phyloP scores from a whole-genome alignment of 2,329 filamentous ascomycete genomes.

The Pestalotiopsis sp. region DNA sequence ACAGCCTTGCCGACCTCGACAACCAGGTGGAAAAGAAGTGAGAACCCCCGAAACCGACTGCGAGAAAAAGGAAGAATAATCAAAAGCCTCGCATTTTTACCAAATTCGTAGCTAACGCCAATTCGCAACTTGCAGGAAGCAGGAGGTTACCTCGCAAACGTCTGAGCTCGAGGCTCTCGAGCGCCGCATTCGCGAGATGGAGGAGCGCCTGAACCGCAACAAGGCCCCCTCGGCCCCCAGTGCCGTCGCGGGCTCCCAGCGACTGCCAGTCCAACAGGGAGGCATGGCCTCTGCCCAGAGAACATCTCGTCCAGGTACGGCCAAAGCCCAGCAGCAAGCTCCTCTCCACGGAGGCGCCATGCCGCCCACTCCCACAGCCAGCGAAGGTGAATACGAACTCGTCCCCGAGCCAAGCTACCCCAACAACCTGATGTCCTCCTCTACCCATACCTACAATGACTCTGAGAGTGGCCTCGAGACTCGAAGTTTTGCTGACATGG shows the following conservation, averaged over 20 bases:
- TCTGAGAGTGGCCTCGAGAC: conserved; percentile 31
- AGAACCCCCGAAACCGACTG: conserved; percentile 32
- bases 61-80: neutral
- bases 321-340: conserved; percentile 47
- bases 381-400: conserved; percentile 62
- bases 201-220: conserved; percentile 66
- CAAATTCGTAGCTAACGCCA: neutral
- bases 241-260: conserved; percentile 27
- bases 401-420: conserved; percentile 19
- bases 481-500: conserved; percentile 44
- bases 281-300: conserved; percentile 25
- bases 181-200: conserved; percentile 80
- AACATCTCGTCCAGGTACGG: conserved; percentile 55
- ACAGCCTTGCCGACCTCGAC: conserved; percentile 72
- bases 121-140: conserved; percentile 65
- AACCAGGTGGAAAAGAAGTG: conserved; percentile 82
- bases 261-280: conserved; percentile 25
- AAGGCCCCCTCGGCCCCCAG: conserved; percentile 18
- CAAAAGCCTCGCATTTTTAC: no score
- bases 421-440: conserved; percentile 24
- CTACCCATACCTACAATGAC: conserved; percentile 23
- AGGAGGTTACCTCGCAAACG: conserved; percentile 72
- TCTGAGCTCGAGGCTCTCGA: conserved; percentile 87
- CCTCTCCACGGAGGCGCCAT: conserved; percentile 58
- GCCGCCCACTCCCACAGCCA: conserved; percentile 62